phyloP scores from a whole-genome alignment of 306 rosid species.

The Mucuna pruriens region DNA sequence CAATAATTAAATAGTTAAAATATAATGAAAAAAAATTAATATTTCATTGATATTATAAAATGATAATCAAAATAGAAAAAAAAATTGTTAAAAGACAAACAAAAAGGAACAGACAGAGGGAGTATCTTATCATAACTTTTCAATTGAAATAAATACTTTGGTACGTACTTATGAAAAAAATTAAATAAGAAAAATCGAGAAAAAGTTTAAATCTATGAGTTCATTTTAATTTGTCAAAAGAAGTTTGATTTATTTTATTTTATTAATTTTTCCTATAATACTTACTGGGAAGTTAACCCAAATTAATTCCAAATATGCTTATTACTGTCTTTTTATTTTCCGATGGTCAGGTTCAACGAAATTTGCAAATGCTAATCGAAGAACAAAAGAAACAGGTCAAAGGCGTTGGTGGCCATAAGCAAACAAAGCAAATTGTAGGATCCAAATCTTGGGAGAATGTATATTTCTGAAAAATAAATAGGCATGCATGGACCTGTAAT shows the following conservation, averaged over 20 bases:
- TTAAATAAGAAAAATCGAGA: too few relatives aligned
- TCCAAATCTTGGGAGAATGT: neutral
- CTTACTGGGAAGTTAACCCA: neutral
- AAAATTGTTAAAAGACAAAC: too few relatives aligned
- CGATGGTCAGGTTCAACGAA: constrained; percentile 33
- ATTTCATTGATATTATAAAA: too few relatives aligned
- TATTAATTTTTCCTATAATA: neutral
- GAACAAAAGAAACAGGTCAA: constrained; percentile 32
- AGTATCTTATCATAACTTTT: too few relatives aligned
- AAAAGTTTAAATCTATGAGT: too few relatives aligned
- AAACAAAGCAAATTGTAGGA: neutral
- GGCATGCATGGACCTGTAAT: neutral
- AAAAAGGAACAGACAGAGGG: too few relatives aligned
- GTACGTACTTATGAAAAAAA: too few relatives aligned
- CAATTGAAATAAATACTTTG: too few relatives aligned
- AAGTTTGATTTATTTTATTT: neutral
- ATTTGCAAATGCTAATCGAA: constrained; percentile 36
- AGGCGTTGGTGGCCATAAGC: neutral
- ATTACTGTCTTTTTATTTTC: neutral
- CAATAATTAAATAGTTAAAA: too few relatives aligned
- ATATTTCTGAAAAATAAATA: neutral
- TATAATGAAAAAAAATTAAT: too few relatives aligned
- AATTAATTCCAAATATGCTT: neutral
- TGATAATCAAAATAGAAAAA: too few relatives aligned
- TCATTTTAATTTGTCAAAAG: too few relatives aligned